These are phyloP conservation scores for Dactylonectria estremocensis DNA, from an alignment of 2,329 filamentous ascomycete species.

Conservation along the genomic window DNA sequence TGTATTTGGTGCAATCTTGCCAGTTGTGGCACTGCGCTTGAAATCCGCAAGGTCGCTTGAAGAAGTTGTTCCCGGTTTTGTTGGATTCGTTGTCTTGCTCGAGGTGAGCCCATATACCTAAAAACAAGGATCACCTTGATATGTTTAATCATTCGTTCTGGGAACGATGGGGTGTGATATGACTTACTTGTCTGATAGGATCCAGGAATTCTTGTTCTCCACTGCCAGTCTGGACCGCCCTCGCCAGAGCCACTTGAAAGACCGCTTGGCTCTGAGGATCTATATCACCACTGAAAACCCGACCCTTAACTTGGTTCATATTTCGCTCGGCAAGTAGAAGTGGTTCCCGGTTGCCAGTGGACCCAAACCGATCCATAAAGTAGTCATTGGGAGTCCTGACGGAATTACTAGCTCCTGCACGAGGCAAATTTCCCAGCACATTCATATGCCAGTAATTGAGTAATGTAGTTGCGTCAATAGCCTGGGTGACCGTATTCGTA, in stretches of 20 bases:
- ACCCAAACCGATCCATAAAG: constrained; percentile 16
- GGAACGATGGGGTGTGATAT: background rate
- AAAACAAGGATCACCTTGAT: background rate
- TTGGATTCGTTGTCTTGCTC: background rate
- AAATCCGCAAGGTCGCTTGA: background rate
- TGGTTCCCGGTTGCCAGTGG: background rate
- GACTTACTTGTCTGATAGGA: background rate
- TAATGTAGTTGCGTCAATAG: background rate
- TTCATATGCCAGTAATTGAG: background rate
- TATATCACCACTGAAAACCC: background rate
- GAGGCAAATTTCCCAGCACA: background rate
- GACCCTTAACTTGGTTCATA: constrained; percentile 16
- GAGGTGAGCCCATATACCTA: background rate
- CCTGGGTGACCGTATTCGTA: background rate
- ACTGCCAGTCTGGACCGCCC: background rate
- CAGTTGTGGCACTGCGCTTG: background rate
- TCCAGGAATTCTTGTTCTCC: background rate
- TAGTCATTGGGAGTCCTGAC: constrained; percentile 8
- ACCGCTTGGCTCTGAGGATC: background rate
- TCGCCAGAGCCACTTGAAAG: background rate
- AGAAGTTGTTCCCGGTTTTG: background rate
- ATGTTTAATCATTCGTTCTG: background rate
- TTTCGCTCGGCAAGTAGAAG: constrained; percentile 9
- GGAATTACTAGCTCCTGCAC: background rate
- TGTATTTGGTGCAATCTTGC: background rate